Base-by-base conservation (phyloP, 441 rosid genomes). In the Metrosideros polymorpha region DNA sequence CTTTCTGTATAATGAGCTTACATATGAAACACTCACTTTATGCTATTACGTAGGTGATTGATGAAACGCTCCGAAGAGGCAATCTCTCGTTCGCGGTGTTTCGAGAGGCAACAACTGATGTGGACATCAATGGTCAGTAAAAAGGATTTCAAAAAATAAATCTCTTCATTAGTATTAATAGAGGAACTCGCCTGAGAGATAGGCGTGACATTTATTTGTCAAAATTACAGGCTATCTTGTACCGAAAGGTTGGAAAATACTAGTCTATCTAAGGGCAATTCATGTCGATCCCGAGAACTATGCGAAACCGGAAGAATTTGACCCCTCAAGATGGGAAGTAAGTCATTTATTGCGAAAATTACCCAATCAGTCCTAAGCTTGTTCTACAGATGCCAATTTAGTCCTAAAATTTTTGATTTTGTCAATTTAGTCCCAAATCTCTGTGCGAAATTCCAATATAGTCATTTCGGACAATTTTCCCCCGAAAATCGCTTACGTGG, bases 401-500 rank as follows among this genome's bases (percentile, higher is more conserved):
- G 6, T 55, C 6, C 15, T 55, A 55, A 55, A 55, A 5, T 10
- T 55, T 55, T 2, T 10, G 25, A 55, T 55, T 25, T 25, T 55
- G 10, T 29, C 15, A 25, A 55, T 1, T 55, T 55, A 25, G 14
- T 25, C 13, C 8, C 25, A 55, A 55, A 55, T 6, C 13, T 9
- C 12, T 55, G 6, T 5, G 4, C n/a, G 27, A 55, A 55, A 55
- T 55, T 55, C 29, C 3, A 55, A 25, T 3, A 0, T 25, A 24
- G 29, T 55, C 29, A 1, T 4, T 55, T 10, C 14, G 6, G 29
- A 6, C 6, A 55, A 55, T 10, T 55, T 55, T 55, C 27, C 6
- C 29, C 2, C 0, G 14, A n/a, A 55, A 55, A 2, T 10, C 2
- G 0, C 12, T 55, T 13, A 55, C 2, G 3, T 10, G 14, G 14